Percentiles rank a stretch among this genome's conserved stretches.
Evolutionary conservation across 176 grass and related monocot genomes (phyloP).

Genomic region (Triticum timopheevii): DNA sequence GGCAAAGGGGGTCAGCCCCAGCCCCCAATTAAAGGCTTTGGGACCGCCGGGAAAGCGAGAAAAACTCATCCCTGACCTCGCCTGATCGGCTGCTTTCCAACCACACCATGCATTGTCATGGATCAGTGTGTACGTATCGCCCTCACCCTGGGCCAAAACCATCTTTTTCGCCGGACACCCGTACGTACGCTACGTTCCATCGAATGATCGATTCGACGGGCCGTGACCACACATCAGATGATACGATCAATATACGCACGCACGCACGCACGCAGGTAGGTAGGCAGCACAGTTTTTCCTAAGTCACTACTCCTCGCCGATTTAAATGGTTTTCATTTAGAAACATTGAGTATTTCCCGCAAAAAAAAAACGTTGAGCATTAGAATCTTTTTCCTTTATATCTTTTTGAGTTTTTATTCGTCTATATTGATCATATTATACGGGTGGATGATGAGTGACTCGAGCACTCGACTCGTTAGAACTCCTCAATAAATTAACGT

Average conservation of each 20-base stretch:
- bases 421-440: too few species aligned
- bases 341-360: too few species aligned
- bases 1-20: conserved; percentile 25
- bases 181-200: neutral
- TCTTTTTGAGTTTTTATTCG: too few species aligned
- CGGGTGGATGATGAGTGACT: too few species aligned
- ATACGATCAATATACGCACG: neutral
- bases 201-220: neutral
- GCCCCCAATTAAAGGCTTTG: conserved; percentile 27
- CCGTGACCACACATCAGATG: neutral
- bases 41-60: conserved; percentile 40
- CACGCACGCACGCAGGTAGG: too few species aligned
- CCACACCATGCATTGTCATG: conserved; percentile 5
- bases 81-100: neutral
- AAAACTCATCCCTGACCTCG: conserved; percentile 24
- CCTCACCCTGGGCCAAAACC: neutral
- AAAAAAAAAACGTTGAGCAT: too few species aligned
- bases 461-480: too few species aligned
- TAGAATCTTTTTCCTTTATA: too few species aligned
- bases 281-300: too few species aligned
- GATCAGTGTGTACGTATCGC: neutral
- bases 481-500: too few species aligned
- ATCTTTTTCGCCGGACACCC: neutral
- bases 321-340: too few species aligned
- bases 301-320: too few species aligned